Evolutionary conservation across 2,329 filamentous ascomycete genomes (phyloP).

Genomic region (Clonostachys byssicola): DNA sequence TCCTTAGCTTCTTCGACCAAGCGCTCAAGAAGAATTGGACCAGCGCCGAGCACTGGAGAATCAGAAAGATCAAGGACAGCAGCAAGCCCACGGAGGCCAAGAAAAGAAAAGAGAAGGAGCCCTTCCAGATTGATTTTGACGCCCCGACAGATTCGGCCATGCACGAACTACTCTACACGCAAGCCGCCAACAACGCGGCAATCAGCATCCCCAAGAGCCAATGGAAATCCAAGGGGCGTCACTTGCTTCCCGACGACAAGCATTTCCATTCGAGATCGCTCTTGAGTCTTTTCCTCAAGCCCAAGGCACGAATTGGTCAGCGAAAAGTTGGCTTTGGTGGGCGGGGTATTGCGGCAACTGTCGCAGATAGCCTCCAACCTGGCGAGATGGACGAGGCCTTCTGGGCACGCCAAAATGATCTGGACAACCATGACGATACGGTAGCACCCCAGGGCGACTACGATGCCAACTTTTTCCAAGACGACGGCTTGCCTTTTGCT

Average conservation of each 20-base stretch:
- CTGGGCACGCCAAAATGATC: constrained; percentile 74
- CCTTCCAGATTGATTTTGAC: constrained; percentile 89
- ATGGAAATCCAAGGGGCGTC: constrained; percentile 90
- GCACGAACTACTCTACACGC: constrained; percentile 76
- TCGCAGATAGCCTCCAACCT: constrained; percentile 49
- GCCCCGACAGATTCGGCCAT: constrained; percentile 67
- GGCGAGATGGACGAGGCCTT: constrained; percentile 93
- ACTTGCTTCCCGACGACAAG: constrained; percentile 94
- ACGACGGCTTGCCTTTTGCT: constrained; percentile 70
- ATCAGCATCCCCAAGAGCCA: constrained; percentile 90
- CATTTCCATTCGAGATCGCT: constrained; percentile 95
- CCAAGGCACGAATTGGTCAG: constrained; percentile 77
- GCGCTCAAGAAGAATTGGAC: constrained; percentile 96
- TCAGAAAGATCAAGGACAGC: constrained; percentile 82
- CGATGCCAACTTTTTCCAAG: constrained; percentile 96
- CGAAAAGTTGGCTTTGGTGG: constrained; percentile 24
- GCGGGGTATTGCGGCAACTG: constrained; percentile 33
- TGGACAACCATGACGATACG: constrained; percentile 44
- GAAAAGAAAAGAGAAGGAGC: constrained; percentile 89
- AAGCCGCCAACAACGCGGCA: constrained; percentile 72
- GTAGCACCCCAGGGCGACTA: constrained; percentile 71
- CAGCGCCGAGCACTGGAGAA: constrained; percentile 98
- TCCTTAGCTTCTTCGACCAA: constrained; percentile 97
- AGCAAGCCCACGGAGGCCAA: constrained; percentile 60
- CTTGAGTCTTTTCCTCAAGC: constrained; percentile 88